A percentile compares a stretch with the other conserved stretches of the same genome.
Conservation (phyloP, 345 rosid species). For the Salix udensis region DNA sequence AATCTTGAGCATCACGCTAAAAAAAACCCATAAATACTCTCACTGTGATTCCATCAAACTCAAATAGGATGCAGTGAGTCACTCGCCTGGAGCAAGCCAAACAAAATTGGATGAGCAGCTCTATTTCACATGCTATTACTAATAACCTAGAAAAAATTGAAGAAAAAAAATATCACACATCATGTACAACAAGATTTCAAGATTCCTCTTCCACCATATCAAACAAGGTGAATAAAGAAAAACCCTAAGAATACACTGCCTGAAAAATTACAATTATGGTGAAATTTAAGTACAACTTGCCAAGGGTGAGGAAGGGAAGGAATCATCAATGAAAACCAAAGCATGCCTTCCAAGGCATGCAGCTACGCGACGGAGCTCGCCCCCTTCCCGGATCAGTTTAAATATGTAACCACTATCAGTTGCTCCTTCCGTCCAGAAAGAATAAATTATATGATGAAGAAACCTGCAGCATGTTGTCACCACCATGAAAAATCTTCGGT, state of each 20-base stretch:
- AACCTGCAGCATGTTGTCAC: slow-evolving; percentile 6
- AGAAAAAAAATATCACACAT: slow-evolving; percentile 30
- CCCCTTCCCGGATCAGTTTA: slow-evolving; percentile 13
- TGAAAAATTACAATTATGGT: slow-evolving; percentile 39
- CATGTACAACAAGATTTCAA: slow-evolving; percentile 51
- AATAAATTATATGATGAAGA: not conserved
- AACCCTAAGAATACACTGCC: slow-evolving; percentile 21
- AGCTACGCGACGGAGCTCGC: slow-evolving; percentile 15
- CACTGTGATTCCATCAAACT: not conserved
- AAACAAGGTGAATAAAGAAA: slow-evolving; percentile 11
- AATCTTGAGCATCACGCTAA: not conserved
- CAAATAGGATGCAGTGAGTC: not conserved
- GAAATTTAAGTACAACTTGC: slow-evolving; percentile 32
- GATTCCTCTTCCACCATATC: slow-evolving; percentile 37
- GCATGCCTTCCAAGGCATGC: slow-evolving; percentile 28
- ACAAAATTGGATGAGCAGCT: slow-evolving; percentile 26
- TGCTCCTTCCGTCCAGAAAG: slow-evolving; percentile 21
- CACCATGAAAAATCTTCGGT: slow-evolving; percentile 7
- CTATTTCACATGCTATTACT: slow-evolving; percentile 39
- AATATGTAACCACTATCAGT: slow-evolving; percentile 16
- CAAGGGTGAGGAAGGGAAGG: slow-evolving; percentile 11
- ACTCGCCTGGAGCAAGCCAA: slow-evolving; percentile 7
- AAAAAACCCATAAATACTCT: not conserved
- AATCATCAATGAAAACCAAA: slow-evolving; percentile 23
- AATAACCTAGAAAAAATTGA: slow-evolving; percentile 34